Evolutionary conservation across 441 rosid species (phyloP).

Genomic region (Erysimum pusillum): DNA sequence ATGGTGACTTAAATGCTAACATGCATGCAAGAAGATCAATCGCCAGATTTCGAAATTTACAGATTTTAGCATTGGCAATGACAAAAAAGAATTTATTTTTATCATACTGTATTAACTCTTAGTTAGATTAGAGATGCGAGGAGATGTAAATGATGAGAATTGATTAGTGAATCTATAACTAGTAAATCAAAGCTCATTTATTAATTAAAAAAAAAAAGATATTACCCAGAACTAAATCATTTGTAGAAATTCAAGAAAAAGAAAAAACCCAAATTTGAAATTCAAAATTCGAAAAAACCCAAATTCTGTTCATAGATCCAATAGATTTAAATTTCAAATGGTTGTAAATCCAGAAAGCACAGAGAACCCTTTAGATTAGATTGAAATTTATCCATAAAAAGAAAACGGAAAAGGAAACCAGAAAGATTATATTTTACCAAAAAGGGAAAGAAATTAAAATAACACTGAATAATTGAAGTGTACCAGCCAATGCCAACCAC

Average conservation of each 20-base stretch:
- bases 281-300: conserved; percentile 22
- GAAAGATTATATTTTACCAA: conserved; percentile 9
- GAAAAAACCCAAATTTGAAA: conserved; percentile 35
- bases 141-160: background rate
- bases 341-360: background rate
- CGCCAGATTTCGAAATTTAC: conserved; percentile 35
- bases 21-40: conserved; percentile 57
- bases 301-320: background rate
- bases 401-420: background rate
- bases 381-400: background rate
- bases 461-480: background rate
- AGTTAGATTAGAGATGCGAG: conserved; percentile 3
- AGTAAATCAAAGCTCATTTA: conserved; percentile 23
- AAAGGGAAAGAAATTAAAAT: background rate
- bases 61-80: conserved; percentile 15
- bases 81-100: background rate
- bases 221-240: conserved; percentile 7
- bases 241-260: background rate
- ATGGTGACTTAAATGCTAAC: conserved; percentile 56
- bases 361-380: conserved; percentile 1
- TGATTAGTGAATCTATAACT: conserved; percentile 4
- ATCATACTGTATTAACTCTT: background rate
- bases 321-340: background rate
- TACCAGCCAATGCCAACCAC: conserved; percentile 99
- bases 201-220: background rate